Conservation (phyloP, 2,329 filamentous ascomycete species). For the Colletotrichum sublineola region DNA sequence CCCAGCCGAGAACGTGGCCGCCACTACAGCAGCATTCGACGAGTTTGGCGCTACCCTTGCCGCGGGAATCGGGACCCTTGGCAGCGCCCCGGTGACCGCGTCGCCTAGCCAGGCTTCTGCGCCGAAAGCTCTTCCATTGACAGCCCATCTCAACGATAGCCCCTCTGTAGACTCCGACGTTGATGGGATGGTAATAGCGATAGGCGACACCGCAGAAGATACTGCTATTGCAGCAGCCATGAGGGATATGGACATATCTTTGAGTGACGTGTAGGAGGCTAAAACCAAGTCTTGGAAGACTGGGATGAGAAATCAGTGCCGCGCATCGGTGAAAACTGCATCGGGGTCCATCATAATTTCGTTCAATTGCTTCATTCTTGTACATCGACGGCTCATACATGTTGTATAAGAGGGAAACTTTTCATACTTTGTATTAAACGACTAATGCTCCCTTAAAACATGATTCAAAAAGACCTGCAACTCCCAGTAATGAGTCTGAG, state of each 20-base stretch:
- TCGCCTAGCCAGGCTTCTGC: slow-evolving; percentile 38
- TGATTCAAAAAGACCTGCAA: not conserved
- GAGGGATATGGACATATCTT: not conserved
- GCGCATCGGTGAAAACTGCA: not conserved
- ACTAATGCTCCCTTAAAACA: not conserved
- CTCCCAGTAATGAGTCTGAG: too few species aligned
- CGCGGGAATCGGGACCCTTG: slow-evolving; percentile 23
- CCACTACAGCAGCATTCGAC: slow-evolving; percentile 20
- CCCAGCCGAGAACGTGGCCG: slow-evolving; percentile 24
- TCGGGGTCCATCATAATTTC: too few species aligned
- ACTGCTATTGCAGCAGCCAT: not conserved
- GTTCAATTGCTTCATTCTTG: not conserved
- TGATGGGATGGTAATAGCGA: not conserved
- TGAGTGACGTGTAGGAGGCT: not conserved
- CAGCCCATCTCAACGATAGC: not conserved
- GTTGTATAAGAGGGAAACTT: not conserved
- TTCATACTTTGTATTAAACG: not conserved
- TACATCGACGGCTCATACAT: not conserved
- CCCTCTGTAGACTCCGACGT: not conserved
- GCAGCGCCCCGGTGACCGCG: slow-evolving; percentile 45
- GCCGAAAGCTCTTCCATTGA: too few species aligned
- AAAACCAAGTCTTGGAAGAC: rapidly evolving
- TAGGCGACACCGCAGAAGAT: not conserved
- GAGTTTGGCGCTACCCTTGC: slow-evolving; percentile 23
- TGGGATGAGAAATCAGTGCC: not conserved